Evolutionary conservation across 2,329 filamentous ascomycete species (phyloP).

Genomic region (Trichoderma sp.): DNA sequence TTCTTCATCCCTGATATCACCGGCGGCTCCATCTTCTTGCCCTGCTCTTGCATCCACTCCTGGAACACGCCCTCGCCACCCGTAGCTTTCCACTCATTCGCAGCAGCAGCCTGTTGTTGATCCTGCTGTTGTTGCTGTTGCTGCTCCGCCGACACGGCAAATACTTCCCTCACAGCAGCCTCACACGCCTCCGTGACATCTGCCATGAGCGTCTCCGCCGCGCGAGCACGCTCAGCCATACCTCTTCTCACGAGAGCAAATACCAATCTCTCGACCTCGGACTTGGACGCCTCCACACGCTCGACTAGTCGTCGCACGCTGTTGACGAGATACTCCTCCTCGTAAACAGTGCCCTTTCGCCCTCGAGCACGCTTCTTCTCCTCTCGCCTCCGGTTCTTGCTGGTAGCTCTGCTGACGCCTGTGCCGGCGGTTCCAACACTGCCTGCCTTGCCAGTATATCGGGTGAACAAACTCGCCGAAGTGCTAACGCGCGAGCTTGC

Average conservation of each 20-base stretch:
- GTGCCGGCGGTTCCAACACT: conserved; percentile 68
- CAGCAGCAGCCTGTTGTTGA: conserved; percentile 24
- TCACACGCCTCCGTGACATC: conserved; percentile 72
- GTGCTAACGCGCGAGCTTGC: conserved; percentile 78
- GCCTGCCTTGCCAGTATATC: conserved; percentile 73
- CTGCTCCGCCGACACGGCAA: conserved; percentile 34
- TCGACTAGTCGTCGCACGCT: conserved; percentile 81
- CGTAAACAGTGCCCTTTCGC: conserved; percentile 95
- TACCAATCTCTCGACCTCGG: conserved; percentile 72
- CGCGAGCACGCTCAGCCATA: conserved; percentile 84
- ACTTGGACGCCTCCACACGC: conserved; percentile 68
- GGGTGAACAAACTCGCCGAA: conserved; percentile 83
- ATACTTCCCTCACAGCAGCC: conserved; percentile 69
- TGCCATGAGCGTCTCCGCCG: conserved; percentile 69
- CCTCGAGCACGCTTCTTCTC: conserved; percentile 93
- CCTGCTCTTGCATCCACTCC: conserved; percentile 48
- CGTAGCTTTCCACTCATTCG: conserved; percentile 35
- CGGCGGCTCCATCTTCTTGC: conserved; percentile 48
- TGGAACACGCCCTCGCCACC: conserved; percentile 53
- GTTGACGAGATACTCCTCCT: conserved; percentile 94
- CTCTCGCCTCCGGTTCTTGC: conserved; percentile 83
- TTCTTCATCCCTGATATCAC: conserved; percentile 49
- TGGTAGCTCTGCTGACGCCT: conserved; percentile 73
- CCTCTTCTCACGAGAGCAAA: conserved; percentile 73
- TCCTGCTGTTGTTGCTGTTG: conserved; percentile 23